Conservation (phyloP, 2,329 filamentous ascomycete genomes). For the Alternaria dauci region DNA sequence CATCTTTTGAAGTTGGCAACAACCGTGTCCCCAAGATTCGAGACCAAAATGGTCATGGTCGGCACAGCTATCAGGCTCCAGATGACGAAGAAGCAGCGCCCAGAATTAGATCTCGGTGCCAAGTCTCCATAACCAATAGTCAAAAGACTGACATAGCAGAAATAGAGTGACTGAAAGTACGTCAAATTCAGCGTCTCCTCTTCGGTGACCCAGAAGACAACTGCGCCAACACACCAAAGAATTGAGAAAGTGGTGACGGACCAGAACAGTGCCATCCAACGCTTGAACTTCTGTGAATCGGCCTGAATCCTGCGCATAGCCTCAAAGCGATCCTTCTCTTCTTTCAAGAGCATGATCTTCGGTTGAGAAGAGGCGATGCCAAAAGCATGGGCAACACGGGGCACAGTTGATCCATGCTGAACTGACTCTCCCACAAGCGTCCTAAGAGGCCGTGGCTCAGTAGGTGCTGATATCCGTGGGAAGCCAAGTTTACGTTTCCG, state of each 20-base stretch:
- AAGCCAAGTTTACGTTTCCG: conserved; percentile 26
- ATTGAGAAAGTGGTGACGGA: conserved; percentile 74
- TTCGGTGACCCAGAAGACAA: conserved; percentile 74
- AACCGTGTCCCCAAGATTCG: conserved; percentile 76
- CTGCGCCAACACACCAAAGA: conserved; percentile 82
- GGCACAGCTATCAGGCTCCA: conserved; percentile 88
- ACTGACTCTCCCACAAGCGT: conserved; percentile 32
- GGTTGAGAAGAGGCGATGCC: conserved; percentile 41
- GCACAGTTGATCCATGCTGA: conserved; percentile 10
- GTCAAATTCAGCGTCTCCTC: conserved; percentile 63
- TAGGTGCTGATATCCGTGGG: conserved; percentile 40
- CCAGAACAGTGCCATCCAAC: conserved; percentile 76
- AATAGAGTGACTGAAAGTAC: conserved; percentile 86
- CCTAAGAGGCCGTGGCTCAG: conserved; percentile 28
- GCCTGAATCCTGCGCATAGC: conserved; percentile 84
- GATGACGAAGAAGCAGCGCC: conserved; percentile 89
- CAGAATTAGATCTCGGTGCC: conserved; percentile 77
- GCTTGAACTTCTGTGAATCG: conserved; percentile 69
- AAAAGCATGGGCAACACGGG: conserved; percentile 21
- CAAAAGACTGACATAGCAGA: conserved; percentile 81
- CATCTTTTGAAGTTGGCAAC: conserved; percentile 71
- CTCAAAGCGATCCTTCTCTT: conserved; percentile 72
- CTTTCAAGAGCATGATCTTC: conserved; percentile 65
- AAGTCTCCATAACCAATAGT: conserved; percentile 90
- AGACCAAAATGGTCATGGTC: conserved; percentile 79